These are phyloP conservation scores for Parachaetomium inaequale DNA, from an alignment of 495 filamentous ascomycete species.

Conservation along the genomic window DNA sequence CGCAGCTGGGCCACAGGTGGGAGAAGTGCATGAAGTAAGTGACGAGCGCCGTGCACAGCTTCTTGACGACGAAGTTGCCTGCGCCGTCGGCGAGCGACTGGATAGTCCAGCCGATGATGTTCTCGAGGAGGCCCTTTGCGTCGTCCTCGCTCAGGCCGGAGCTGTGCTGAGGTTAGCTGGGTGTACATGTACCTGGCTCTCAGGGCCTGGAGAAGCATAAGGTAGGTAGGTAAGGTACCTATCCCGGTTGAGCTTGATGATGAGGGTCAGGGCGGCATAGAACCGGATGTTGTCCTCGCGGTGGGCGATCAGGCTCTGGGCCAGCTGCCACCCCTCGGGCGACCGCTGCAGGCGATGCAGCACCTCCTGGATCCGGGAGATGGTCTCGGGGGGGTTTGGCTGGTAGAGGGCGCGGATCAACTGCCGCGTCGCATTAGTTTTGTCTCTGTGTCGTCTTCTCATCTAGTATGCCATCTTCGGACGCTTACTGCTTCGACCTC, in stretches of 20 bases:
- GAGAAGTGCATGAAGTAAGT: conserved; percentile 74
- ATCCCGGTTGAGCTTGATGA: conserved; percentile 84
- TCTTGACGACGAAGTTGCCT: conserved; percentile 65
- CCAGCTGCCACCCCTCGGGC: conserved; percentile 78
- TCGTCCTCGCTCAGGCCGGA: conserved; percentile 59
- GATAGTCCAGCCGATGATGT: conserved; percentile 66
- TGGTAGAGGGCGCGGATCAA: conserved; percentile 66
- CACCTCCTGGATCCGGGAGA: conserved; percentile 68
- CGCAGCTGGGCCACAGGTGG: conserved; percentile 61
- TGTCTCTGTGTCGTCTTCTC: background rate
- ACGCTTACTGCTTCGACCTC: conserved; percentile 42
- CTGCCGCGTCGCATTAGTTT: conserved; percentile 31
- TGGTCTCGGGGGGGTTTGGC: conserved; percentile 57
- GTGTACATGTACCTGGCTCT: background rate
- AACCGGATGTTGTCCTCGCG: conserved; percentile 73
- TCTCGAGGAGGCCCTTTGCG: conserved; percentile 60
- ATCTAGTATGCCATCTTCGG: background rate
- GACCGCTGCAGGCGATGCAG: conserved; percentile 74
- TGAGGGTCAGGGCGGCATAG: conserved; percentile 91
- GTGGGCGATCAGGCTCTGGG: conserved; percentile 63
- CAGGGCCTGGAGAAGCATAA: background rate
- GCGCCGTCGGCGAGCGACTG: conserved; percentile 55
- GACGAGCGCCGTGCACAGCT: conserved; percentile 78
- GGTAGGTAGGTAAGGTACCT: conserved; percentile 61
- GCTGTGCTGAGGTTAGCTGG: conserved; percentile 35